Base-by-base conservation (phyloP, 345 rosid species). In the Trapa incisa region DNA sequence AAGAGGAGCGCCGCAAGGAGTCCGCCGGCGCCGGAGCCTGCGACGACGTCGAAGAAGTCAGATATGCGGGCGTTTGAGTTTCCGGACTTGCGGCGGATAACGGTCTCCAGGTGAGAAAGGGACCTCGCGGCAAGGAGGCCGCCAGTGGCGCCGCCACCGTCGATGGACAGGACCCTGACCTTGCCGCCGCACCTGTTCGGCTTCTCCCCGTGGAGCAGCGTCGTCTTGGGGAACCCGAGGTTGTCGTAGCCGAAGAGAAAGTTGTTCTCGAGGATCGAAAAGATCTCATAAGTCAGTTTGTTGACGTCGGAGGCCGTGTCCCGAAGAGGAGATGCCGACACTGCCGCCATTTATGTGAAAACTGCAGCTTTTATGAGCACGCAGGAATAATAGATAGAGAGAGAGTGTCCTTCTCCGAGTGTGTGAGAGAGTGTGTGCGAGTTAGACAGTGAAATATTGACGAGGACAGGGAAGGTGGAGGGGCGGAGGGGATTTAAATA, bases 211-310 rank as follows among this genome's bases (percentile, higher is more conserved):
- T 71, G 63, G 65, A 71, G 45, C 57, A 56, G 37, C 17, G 67
- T 37, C 13, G 17, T 41, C 62, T 4, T 50, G 35, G 68, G 48
- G 66, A 74, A 69, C 73, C 64, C 78, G 0, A 80, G 77, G 37
- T 74, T 72, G 36, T 78, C 77, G 71, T 78, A 80, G 2, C 94
- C 96, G 74, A 89, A 92, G 41, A 92, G 88, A 68, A 92, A 89
- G 15, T 77, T 89, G 86, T 82, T 92, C 54, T 92, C 98, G 32
- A 92, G 98, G 67, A 92, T 81, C 0, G 96, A 86, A 80, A 92
- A 92, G 78, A 92, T 92, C 61, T 92, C 95, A 71, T 69, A 83
- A 32, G 86, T 86, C 65, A 92, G 91, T 73, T 80, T 85, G 75
- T 85, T 89, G 7, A 77, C 74, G 6, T 78, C 84, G 36, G 62